Conservation (phyloP, 1,284 basidiomycete genomes). For the Trichosporon sp. region DNA sequence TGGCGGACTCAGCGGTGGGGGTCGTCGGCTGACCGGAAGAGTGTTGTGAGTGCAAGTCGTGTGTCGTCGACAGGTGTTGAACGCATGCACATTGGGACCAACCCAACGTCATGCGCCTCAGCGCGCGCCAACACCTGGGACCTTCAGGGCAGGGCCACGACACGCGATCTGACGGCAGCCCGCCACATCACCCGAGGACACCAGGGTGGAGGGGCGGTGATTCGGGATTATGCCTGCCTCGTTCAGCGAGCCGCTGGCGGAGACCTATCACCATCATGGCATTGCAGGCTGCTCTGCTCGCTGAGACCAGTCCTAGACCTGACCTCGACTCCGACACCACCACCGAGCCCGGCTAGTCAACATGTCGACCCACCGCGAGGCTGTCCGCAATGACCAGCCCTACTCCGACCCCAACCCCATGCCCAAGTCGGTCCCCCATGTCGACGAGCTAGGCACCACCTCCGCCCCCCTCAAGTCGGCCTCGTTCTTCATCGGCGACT, state of each 20-base stretch:
- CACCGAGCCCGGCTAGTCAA: constrained; percentile 17
- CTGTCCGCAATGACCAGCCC: constrained; percentile 55
- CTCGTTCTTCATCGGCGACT: constrained; percentile 93
- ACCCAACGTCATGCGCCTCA: constrained; percentile 16
- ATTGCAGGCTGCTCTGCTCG: constrained; percentile 23
- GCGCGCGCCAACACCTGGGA: constrained; percentile 4
- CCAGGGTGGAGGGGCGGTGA: constrained; percentile 2
- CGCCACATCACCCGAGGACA: constrained; percentile 15
- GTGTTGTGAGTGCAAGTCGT: constrained; percentile 7
- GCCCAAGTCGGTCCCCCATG: constrained; percentile 73
- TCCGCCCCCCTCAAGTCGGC: constrained; percentile 96
- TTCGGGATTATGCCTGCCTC: constrained; percentile 21
- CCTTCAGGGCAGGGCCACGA: neutral
- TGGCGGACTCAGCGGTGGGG: constrained; percentile 12
- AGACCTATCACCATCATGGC: constrained; percentile 18
- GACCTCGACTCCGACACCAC: constrained; percentile 15
- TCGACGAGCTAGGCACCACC: constrained; percentile 86
- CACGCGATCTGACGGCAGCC: neutral
- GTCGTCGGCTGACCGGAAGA: neutral
- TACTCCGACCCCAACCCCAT: constrained; percentile 74
- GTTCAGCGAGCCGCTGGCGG: neutral
- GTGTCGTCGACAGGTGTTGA: constrained; percentile 5
- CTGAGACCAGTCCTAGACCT: constrained; percentile 12
- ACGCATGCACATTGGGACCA: constrained; percentile 3
- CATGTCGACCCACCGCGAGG: constrained; percentile 47